Evolutionary conservation across 192 early-diverging fungal genomes (phyloP).

Genomic region (Allomyces javanicus): DNA sequence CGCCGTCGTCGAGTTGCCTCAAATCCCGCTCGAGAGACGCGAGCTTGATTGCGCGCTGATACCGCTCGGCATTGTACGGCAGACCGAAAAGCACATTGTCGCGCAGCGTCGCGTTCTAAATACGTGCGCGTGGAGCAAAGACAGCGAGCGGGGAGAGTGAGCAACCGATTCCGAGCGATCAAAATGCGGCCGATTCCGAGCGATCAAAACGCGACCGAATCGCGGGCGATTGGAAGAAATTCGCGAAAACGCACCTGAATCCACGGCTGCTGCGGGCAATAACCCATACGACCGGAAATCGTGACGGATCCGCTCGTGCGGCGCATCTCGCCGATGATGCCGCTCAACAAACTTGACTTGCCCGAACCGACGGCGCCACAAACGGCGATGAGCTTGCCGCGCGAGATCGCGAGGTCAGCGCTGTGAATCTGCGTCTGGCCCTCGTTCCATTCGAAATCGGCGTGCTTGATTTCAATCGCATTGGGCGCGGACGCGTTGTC

Average conservation of each 20-base stretch:
- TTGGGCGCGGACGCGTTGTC: neutral
- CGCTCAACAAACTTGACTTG: conserved; percentile 47
- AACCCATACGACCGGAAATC: conserved; percentile 37
- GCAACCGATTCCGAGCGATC: too few relatives aligned
- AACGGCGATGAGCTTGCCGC: neutral
- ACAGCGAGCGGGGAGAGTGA: neutral
- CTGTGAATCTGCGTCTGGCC: neutral
- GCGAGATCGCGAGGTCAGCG: neutral
- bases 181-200: too few relatives aligned
- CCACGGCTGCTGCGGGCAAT: conserved; percentile 70
- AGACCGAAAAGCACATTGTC: conserved; percentile 57
- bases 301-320: conserved; percentile 29
- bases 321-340: conserved; percentile 67
- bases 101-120: conserved; percentile 37
- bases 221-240: too few relatives aligned
- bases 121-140: conserved; percentile 27
- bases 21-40: conserved; percentile 57
- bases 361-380: neutral
- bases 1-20: conserved; percentile 35
- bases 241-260: conserved; percentile 21
- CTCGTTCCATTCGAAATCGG: neutral
- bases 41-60: conserved; percentile 39
- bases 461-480: neutral
- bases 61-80: conserved; percentile 35
- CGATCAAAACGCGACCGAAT: too few relatives aligned